Evolutionary conservation across 768 basidiomycete species (phyloP), one percentile per base, ranked within the genome.

Genomic region (Rhodocollybia butyracea): DNA sequence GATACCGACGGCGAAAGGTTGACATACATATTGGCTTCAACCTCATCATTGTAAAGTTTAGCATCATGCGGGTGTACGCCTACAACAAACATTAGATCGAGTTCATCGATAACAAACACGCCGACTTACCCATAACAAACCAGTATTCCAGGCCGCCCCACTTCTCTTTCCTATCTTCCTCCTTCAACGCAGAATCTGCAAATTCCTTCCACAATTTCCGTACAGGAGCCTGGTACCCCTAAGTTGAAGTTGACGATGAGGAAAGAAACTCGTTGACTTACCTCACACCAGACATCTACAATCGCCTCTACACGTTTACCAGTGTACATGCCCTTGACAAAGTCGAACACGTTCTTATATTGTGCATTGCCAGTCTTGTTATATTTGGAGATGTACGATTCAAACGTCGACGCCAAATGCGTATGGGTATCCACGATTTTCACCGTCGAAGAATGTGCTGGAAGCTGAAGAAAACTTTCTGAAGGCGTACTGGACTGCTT

Each of bases 201-300:
- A 89, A 73, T 57, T 86, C 86, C 61, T 73, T 80, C 89, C 89
- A 92, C 6, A 73, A 19, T 31, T 59, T 71, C 57, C 72, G 73
- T 13, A 90, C 82, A 0, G 91, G 88, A 0, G 87, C 88, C n/a
- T n/a, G n/a, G n/a, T n/a, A n/a, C n/a, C n/a, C n/a, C n/a, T n/a
- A n/a, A n/a, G n/a, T n/a, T n/a, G n/a, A n/a, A n/a, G n/a, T n/a
- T n/a, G n/a, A n/a, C n/a, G n/a, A n/a, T n/a, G n/a, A n/a, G n/a
- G n/a, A n/a, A n/a, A n/a, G n/a, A n/a, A n/a, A n/a, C n/a, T n/a
- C n/a, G n/a, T n/a, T n/a, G n/a, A n/a, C n/a, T n/a, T n/a, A n/a
- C n/a, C 63, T 93, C 92, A 60, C 92, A 94, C 87, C 89, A 94
- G 2, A 94, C 92, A 60, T 94, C 92, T 5, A 94, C 83, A 51